phyloP scores from a whole-genome alignment of 352 stramenopile genomes.

The Globisporangium parvum region DNA sequence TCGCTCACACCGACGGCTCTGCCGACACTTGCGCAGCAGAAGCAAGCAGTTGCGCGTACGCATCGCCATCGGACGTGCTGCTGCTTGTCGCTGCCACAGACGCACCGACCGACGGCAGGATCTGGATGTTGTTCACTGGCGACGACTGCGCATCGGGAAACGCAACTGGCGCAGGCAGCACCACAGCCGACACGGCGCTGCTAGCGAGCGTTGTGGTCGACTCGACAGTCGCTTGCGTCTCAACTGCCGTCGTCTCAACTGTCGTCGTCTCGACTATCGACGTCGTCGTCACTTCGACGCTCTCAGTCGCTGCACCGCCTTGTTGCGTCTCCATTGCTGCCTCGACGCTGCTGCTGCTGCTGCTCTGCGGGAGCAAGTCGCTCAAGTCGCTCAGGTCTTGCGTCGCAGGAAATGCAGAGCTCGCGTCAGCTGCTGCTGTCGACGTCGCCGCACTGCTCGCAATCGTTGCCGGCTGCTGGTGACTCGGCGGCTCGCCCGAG shows the following conservation, averaged over 20 bases:
- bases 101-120: background rate
- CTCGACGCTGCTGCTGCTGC: background rate
- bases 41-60: background rate
- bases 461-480: background rate
- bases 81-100: background rate
- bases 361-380: constrained; percentile 8
- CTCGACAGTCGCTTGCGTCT: background rate
- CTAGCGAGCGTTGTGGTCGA: too few species aligned
- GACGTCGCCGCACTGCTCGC: background rate
- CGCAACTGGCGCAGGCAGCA: background rate
- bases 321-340: background rate
- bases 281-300: background rate
- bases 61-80: background rate
- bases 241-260: background rate
- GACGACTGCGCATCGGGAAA: background rate
- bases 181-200: background rate
- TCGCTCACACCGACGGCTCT: background rate
- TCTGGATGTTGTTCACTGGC: constrained; percentile 1
- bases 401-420: background rate
- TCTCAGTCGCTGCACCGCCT: background rate
- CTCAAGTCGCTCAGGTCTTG: constrained; percentile 8
- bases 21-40: background rate
- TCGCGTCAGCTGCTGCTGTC: background rate
- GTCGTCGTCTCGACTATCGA: background rate
- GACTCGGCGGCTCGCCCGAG: background rate